phyloP scores from a whole-genome alignment of 73 alveolate species.

The Symbiodinium pilosum region DNA sequence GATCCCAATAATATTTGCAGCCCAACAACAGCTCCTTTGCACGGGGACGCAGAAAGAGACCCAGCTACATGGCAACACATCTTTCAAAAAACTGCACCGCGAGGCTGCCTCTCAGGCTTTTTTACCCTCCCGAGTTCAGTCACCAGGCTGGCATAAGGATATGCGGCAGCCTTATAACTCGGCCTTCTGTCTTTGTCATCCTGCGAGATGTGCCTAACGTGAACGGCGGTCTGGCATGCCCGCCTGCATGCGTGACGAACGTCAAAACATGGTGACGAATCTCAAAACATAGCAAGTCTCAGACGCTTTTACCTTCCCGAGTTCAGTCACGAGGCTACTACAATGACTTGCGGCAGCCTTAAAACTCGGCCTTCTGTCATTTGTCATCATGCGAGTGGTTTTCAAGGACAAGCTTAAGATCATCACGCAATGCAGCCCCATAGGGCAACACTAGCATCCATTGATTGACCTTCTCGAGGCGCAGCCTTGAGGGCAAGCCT shows the following conservation, averaged over 20 bases:
- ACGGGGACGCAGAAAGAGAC: too few species aligned
- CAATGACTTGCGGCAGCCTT: conserved; percentile 19
- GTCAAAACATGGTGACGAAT: neutral
- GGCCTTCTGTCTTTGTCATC: conserved; percentile 34
- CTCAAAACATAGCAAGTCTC: neutral
- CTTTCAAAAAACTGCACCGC: too few species aligned
- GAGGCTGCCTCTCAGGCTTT: neutral
- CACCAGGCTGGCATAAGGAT: neutral
- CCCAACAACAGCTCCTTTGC: too few species aligned
- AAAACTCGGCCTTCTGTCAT: conserved; percentile 83
- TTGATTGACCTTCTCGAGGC: too few species aligned
- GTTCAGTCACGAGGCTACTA: neutral
- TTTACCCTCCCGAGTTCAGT: conserved; percentile 32
- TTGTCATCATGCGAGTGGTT: conserved; percentile 41
- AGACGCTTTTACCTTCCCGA: conserved; percentile 23
- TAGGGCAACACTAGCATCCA: too few species aligned
- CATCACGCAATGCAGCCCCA: too few species aligned
- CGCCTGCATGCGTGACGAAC: neutral
- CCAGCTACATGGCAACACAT: too few species aligned
- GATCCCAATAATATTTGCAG: too few species aligned
- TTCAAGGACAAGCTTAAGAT: too few species aligned
- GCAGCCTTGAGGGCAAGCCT: too few species aligned
- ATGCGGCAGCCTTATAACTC: neutral
- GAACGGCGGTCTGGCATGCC: neutral
- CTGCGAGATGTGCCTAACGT: neutral